These are phyloP conservation scores for Crotalaria pallida DNA, from an alignment of 306 rosid genomes.

Conservation along the genomic window DNA sequence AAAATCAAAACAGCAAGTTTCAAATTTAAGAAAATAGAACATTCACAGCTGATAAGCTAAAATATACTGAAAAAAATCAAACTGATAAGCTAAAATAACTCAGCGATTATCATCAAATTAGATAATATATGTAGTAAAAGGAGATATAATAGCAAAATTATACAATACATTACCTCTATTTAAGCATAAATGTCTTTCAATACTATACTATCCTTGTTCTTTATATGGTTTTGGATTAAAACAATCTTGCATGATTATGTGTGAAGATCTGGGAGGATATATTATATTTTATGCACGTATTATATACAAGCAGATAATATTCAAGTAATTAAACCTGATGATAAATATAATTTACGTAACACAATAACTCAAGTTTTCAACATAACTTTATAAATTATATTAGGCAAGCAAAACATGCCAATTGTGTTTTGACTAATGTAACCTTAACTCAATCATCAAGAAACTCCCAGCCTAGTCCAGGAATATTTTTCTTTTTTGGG, in stretches of 20 bases:
- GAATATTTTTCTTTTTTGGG: not conserved
- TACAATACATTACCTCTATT: not conserved
- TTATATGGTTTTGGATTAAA: not conserved
- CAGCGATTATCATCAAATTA: not conserved
- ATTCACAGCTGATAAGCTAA: slow-evolving; percentile 5
- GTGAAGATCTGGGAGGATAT: not conserved
- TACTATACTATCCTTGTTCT: not conserved
- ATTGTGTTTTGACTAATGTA: not conserved
- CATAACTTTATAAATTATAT: not conserved
- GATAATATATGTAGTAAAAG: not conserved
- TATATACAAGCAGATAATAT: not conserved
- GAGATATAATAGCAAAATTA: not conserved
- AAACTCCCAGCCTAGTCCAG: not conserved
- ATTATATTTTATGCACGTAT: not conserved
- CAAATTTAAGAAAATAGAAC: slow-evolving; percentile 14
- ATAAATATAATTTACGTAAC: not conserved
- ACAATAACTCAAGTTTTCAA: not conserved
- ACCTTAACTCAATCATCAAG: not conserved
- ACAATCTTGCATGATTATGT: not conserved
- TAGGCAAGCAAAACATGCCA: not conserved
- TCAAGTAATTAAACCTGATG: not conserved
- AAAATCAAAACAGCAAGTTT: slow-evolving; percentile 9
- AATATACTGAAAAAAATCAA: slow-evolving; percentile 1
- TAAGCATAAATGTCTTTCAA: not conserved
- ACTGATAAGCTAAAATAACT: not conserved